Conservation (phyloP, 2,329 filamentous ascomycete species). For the Verticillium klebahnii region DNA sequence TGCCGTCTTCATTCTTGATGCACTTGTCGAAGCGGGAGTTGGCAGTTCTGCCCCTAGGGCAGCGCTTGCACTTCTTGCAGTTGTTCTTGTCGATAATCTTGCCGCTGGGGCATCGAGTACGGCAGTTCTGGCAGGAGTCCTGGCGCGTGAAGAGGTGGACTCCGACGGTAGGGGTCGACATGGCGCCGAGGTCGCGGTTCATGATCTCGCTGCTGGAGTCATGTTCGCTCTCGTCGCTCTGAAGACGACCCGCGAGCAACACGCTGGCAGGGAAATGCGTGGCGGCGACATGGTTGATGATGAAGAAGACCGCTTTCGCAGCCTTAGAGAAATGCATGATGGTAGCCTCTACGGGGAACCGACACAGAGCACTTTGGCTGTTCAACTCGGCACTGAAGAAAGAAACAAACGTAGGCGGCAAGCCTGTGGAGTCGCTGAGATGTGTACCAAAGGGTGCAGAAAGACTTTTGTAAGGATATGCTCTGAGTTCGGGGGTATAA, state of each 20-base stretch:
- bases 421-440: background rate
- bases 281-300: background rate
- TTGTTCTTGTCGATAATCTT: background rate
- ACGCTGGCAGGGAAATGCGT: background rate
- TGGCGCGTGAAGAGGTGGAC: background rate
- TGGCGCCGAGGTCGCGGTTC: background rate
- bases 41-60: background rate
- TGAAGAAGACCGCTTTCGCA: conserved; percentile 1
- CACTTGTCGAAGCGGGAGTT: background rate
- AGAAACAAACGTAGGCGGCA: background rate
- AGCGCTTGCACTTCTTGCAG: background rate
- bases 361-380: background rate
- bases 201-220: background rate
- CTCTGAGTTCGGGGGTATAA: background rate
- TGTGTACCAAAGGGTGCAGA: background rate
- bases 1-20: background rate
- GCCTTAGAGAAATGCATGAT: background rate
- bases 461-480: background rate
- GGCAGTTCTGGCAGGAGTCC: background rate
- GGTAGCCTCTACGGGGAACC: background rate
- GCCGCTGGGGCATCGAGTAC: background rate
- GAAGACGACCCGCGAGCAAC: background rate
- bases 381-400: background rate
- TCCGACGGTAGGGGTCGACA: background rate
- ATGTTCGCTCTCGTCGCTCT: background rate